phyloP scores from a whole-genome alignment of 2,329 filamentous ascomycete species.

The Arthrinium phaeospermum region DNA sequence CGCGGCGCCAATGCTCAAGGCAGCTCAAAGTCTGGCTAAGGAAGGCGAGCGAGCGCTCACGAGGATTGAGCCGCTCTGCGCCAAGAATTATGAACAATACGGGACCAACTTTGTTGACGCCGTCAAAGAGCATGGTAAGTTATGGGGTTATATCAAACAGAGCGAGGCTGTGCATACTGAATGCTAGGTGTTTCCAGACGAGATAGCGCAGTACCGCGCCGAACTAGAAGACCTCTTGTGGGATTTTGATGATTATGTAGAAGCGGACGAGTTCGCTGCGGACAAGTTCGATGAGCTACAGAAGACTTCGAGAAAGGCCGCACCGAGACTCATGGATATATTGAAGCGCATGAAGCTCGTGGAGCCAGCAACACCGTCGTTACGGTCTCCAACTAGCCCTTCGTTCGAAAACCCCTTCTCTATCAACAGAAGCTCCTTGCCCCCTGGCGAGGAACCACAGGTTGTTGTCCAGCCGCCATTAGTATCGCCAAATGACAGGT shows the following conservation, averaged over 20 bases:
- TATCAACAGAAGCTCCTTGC: not conserved
- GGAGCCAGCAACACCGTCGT: not conserved
- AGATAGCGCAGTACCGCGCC: constrained; percentile 54
- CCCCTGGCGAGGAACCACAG: not conserved
- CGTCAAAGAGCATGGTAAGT: constrained; percentile 60
- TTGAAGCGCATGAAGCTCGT: constrained; percentile 59
- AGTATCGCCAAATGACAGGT: constrained; percentile 26
- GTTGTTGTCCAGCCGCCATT: constrained; percentile 31
- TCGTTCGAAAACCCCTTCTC: constrained; percentile 1
- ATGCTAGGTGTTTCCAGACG: constrained; percentile 44
- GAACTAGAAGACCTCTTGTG: constrained; percentile 58
- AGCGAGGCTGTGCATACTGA: not conserved
- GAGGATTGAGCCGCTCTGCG: constrained; percentile 57
- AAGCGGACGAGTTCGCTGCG: constrained; percentile 55
- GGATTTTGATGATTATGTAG: constrained; percentile 62
- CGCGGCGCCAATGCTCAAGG: constrained; percentile 52
- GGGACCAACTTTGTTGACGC: constrained; percentile 55
- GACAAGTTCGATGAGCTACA: constrained; percentile 56
- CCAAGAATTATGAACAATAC: constrained; percentile 54
- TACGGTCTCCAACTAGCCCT: constrained; percentile 29
- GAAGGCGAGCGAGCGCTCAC: constrained; percentile 57
- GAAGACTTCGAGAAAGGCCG: constrained; percentile 52
- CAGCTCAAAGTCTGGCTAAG: constrained; percentile 52
- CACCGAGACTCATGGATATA: constrained; percentile 55
- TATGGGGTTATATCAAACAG: constrained; percentile 20